Base-by-base conservation (phyloP, 805 yeast genomes). In the Kodamaea kakaduensis region DNA sequence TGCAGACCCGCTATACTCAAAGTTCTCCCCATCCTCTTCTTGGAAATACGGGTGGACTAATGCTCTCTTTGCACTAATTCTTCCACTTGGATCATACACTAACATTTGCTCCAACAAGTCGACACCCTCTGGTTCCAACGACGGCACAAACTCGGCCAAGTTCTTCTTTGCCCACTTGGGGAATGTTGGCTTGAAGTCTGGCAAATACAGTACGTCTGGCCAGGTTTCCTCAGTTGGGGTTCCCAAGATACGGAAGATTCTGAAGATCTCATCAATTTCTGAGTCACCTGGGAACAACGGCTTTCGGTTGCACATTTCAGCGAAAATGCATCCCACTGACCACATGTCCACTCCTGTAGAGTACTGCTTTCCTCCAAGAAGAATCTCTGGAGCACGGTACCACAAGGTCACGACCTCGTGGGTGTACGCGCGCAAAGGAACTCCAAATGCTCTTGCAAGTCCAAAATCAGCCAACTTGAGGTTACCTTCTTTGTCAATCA, bases 271-370 rank as follows among this genome's bases (percentile, higher is more conserved):
- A 58, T 93, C 98, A 54, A 93, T 94, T 58, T 93, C 98, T 8
- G 96, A 87, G 58, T 93, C 96, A 5, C 98, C 98, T 0, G 97
- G 95, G 64, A 93, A 90, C 35, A 93, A 61, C 6, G 98, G 97
- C 58, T 86, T 86, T 37, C 98, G 79, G 50, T 88, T 86, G 39
- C 89, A 87, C 97, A 93, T 89, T 58, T 93, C 98, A 5, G 97
- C 98, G 59, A 93, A 84, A 31, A 93, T 93, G 56, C 97, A 89
- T 10, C 98, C 98, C 42, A 90, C 84, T 8, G 96, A 86, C 98
- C 98, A 93, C 84, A 93, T 88, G 59, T 93, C 98, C 34, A 93
- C 96, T 13, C 97, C 97, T 0, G 97, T 93, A 22, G 96, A 86
- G 60, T 93, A 93, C 53, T 93, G 97, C 48, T 94, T 85, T 3